These are phyloP conservation scores for Hyphopichia fennica DNA, from an alignment of 1,139 yeast genomes.

Conservation along the genomic window DNA sequence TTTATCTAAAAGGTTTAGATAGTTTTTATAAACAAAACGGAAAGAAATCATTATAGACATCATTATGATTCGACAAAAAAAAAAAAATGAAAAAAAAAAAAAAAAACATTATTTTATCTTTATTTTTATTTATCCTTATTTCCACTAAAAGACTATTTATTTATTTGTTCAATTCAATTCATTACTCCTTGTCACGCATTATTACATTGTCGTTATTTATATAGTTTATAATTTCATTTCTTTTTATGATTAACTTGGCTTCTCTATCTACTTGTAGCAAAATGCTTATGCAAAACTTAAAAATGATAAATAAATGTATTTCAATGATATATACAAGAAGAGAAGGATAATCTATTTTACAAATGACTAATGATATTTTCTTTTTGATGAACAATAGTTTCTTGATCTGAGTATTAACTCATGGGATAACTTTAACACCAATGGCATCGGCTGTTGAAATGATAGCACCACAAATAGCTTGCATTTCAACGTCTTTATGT, in stretches of 20 bases:
- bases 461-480: slow-evolving; percentile 78
- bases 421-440: slow-evolving; percentile 81
- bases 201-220: neutral
- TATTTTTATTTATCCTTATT: neutral
- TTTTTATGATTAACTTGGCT: neutral
- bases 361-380: neutral
- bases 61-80: too few relatives aligned
- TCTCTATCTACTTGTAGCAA: neutral
- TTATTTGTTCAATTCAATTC: neutral
- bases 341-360: neutral
- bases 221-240: neutral
- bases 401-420: too few relatives aligned
- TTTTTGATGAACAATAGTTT: slow-evolving; percentile 6
- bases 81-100: neutral
- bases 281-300: too few relatives aligned
- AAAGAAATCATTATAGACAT: too few relatives aligned
- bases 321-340: neutral
- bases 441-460: slow-evolving; percentile 85
- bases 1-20: neutral
- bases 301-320: neutral
- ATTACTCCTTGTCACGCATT: neutral
- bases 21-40: too few relatives aligned
- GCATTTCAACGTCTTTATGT: slow-evolving; percentile 69
- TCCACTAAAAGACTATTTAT: neutral
- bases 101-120: neutral